Base-by-base conservation (phyloP, 2,329 filamentous ascomycete species). In the Tolypocladium cylindrosporum region DNA sequence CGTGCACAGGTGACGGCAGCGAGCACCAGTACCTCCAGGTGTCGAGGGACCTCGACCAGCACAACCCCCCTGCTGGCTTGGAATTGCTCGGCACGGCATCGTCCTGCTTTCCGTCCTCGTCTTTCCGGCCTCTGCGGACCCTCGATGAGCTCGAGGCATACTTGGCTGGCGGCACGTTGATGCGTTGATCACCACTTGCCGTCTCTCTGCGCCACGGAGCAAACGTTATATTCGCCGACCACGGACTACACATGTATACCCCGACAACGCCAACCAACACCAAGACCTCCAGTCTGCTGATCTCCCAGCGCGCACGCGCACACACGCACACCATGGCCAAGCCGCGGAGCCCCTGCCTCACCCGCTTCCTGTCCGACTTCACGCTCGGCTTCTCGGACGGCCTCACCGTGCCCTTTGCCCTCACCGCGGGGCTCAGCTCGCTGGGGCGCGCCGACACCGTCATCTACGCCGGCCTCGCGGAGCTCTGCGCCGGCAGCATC, bases 381-480 rank as follows among this genome's bases (percentile, higher is more conserved):
- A 90, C 88, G 1, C 82, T 90, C 60, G 88, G 88, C 27, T 84
- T 90, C 61, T 84, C 87, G 0, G 88, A 91, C 72, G 88, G 88
- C 14, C 75, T 90, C 60, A 90, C 88, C 0, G 88, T 90, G 0
- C 88, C 88, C 0, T 90, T 91, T 66, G 88, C 88, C 21, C 75
- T 90, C 21, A 90, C 86, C 0, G 87, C 88, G 1, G 87, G 88
- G 3, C 76, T 91, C 4, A 82, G 80, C 24, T 80, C 80, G 3
- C 73, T 87, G 6, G 84, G 83, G 3, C 76, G 80, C 57, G 81
- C 82, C 16, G 79, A 81, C 57, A 83, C 84, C 0, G 83, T 87
- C 57, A 81, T 91, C 27, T 82, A 84, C 43, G 87, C 85, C 2
- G 87, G 88, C 0, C 72, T 89, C 36, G 87, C 87, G 0, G 87